Conservation (phyloP, 2,329 filamentous ascomycete species). For the Dactylonectria macrodidyma region DNA sequence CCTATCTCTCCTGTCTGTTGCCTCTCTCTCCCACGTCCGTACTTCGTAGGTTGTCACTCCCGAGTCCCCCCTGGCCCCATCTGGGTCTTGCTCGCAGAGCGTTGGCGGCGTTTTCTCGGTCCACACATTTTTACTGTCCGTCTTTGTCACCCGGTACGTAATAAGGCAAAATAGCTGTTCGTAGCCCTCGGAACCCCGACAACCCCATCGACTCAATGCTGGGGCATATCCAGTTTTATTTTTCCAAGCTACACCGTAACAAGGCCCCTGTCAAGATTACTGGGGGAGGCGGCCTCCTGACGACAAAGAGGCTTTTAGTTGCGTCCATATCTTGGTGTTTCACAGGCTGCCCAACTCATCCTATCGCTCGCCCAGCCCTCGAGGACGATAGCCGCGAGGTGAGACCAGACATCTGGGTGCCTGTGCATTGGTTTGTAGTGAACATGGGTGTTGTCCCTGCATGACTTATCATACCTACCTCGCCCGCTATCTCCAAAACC, state of each 20-base stretch:
- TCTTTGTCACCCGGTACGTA: slow-evolving; percentile 34
- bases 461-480: slow-evolving; percentile 30
- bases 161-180: slow-evolving; percentile 28
- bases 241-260: slow-evolving; percentile 23
- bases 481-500: slow-evolving; percentile 24
- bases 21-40: slow-evolving; percentile 19
- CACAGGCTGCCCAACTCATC: slow-evolving; percentile 10
- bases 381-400: slow-evolving; percentile 17
- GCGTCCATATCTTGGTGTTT: slow-evolving; percentile 26
- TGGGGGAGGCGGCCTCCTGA: slow-evolving; percentile 28
- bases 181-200: slow-evolving; percentile 21
- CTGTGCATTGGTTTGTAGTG: slow-evolving; percentile 7
- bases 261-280: slow-evolving; percentile 23
- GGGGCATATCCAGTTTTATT: slow-evolving; percentile 14
- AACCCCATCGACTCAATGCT: slow-evolving; percentile 26
- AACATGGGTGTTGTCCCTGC: slow-evolving; percentile 27
- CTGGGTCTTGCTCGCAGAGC: slow-evolving; percentile 19
- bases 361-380: slow-evolving; percentile 20
- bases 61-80: slow-evolving; percentile 10
- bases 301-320: slow-evolving; percentile 10
- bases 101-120: slow-evolving; percentile 32
- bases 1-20: neutral
- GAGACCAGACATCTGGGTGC: slow-evolving; percentile 14
- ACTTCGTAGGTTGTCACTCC: neutral
- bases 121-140: slow-evolving; percentile 15